A percentile compares a stretch with the other conserved stretches of the same genome.
These are phyloP conservation scores for Nitzschia putrida DNA, from an alignment of 108 stramenopile genomes.

Conservation along the genomic window DNA sequence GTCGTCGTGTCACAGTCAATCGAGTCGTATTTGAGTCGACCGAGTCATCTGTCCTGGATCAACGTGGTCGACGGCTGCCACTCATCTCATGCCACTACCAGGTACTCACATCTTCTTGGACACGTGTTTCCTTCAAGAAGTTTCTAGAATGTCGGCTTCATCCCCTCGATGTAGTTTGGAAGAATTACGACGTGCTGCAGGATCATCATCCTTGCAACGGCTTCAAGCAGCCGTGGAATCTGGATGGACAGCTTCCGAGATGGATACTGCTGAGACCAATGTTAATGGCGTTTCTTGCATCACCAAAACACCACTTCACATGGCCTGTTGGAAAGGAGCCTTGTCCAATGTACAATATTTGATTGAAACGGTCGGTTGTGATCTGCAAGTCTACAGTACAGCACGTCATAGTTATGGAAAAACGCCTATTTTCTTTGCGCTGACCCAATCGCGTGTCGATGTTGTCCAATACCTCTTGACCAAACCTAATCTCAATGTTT, in stretches of 20 bases:
- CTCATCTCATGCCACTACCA: too few species aligned
- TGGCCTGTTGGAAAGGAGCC: conserved; percentile 76
- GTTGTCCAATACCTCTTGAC: conserved; percentile 54
- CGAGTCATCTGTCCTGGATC: too few species aligned
- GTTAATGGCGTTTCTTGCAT: conserved; percentile 24
- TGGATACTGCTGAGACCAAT: conserved; percentile 11
- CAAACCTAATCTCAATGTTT: conserved; percentile 40
- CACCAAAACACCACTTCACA: conserved; percentile 67
- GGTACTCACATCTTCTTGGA: too few species aligned
- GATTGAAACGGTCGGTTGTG: conserved; percentile 44
- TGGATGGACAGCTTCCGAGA: conserved; percentile 22
- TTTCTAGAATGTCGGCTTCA: too few species aligned
- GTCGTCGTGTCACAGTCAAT: too few species aligned
- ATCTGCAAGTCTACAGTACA: conserved; percentile 58
- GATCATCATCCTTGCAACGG: conserved; percentile 25
- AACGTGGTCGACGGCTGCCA: too few species aligned
- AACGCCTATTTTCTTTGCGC: conserved; percentile 80
- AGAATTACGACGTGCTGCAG: conserved; percentile 22
- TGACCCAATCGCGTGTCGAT: conserved; percentile 65
- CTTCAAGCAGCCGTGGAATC: conserved; percentile 15
- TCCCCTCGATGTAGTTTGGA: not conserved
- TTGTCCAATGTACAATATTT: conserved; percentile 55
- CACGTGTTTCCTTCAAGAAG: too few species aligned
- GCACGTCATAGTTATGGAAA: conserved; percentile 75
- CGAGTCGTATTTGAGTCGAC: too few species aligned